Evolutionary conservation across 805 yeast species (phyloP).

Genomic region (Osmozyma mogii): DNA sequence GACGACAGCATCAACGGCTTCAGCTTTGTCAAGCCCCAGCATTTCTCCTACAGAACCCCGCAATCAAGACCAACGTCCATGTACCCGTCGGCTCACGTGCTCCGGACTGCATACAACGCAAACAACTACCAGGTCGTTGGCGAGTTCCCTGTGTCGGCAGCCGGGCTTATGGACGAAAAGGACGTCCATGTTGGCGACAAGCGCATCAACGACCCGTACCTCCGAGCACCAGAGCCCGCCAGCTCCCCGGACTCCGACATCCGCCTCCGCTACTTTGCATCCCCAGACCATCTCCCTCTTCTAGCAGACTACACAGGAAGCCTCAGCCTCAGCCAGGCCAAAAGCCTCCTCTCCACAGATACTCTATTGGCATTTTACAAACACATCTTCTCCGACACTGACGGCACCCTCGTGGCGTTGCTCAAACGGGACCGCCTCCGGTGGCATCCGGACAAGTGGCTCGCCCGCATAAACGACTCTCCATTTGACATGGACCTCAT

Average conservation of each 20-base stretch:
- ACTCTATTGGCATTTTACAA: conserved; percentile 22
- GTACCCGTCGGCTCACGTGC: conserved; percentile 1
- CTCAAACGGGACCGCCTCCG: conserved; percentile 45
- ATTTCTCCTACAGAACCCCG: conserved; percentile 11
- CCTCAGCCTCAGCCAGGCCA: conserved; percentile 6
- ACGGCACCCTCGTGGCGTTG: conserved; percentile 13
- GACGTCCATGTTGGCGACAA: conserved; percentile 31
- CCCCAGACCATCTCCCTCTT: conserved; percentile 10
- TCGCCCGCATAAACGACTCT: conserved; percentile 15
- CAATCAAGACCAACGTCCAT: conserved; percentile 8
- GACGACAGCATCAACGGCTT: conserved; percentile 37
- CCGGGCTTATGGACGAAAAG: conserved; percentile 28
- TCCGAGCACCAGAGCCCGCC: conserved; percentile 3
- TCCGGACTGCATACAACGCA: neutral
- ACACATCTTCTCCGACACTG: conserved; percentile 7
- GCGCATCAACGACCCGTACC: conserved; percentile 28
- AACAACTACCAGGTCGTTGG: conserved; percentile 20
- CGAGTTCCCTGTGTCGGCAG: conserved; percentile 24
- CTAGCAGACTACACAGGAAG: conserved; percentile 6
- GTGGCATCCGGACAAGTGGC: conserved; percentile 71
- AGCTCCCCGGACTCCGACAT: neutral
- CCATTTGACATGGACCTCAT: conserved; percentile 21
- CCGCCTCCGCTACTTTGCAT: conserved; percentile 9
- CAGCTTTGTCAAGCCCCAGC: conserved; percentile 29
- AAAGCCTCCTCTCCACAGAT: conserved; percentile 9